phyloP scores from a whole-genome alignment of 306 rosid genomes.

The Ziziphus jujuba region DNA sequence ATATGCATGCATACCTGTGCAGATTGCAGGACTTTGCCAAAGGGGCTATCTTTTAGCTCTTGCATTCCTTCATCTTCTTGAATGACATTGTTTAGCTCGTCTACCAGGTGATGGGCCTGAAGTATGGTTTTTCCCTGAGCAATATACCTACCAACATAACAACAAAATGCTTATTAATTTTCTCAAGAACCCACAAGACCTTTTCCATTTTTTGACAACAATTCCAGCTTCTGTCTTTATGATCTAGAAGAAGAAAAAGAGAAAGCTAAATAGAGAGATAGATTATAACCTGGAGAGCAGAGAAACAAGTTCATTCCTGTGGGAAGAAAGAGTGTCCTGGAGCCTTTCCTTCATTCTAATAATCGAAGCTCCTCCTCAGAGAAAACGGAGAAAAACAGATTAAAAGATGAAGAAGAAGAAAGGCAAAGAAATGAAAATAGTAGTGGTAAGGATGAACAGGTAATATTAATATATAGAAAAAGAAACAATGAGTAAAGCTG shows the following conservation, averaged over 20 bases:
- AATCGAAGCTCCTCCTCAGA: background rate
- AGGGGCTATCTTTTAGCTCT: conserved; percentile 46
- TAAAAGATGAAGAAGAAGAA: background rate
- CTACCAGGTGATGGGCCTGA: conserved; percentile 81
- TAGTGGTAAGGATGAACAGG: too few relatives aligned
- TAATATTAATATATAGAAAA: too few relatives aligned
- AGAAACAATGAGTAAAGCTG: too few relatives aligned
- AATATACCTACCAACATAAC: conserved; percentile 52
- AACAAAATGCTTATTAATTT: background rate
- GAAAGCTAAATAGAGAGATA: too few relatives aligned
- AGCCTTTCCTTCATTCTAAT: conserved; percentile 53
- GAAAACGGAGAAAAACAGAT: background rate
- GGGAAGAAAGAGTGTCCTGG: conserved; percentile 75
- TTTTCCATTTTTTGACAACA: background rate
- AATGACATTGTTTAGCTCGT: conserved; percentile 60
- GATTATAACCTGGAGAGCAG: conserved; percentile 77
- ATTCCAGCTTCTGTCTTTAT: background rate
- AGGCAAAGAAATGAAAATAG: too few relatives aligned
- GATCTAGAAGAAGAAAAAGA: background rate
- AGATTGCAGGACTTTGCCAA: conserved; percentile 50
- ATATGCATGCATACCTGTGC: conserved; percentile 40
- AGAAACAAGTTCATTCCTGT: conserved; percentile 84
- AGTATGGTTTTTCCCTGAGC: conserved; percentile 82
- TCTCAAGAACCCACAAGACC: background rate
- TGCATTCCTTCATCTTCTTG: conserved; percentile 35